Evolutionary conservation across 352 stramenopile species (phyloP).

Genomic region (Labyrinthula sp.): DNA sequence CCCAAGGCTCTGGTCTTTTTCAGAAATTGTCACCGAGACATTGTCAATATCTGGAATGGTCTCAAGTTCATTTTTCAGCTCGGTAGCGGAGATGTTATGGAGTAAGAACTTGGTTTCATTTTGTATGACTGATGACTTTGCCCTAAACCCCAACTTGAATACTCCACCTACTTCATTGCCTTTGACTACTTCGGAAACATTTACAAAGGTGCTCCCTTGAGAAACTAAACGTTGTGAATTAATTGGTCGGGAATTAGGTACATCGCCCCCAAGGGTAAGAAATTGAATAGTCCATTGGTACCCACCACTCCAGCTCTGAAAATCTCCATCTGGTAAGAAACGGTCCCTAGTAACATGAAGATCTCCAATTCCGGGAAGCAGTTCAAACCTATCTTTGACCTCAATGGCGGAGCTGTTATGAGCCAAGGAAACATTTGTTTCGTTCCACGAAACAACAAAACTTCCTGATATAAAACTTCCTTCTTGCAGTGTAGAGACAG

Average conservation of each 20-base stretch:
- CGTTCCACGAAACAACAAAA: constrained; percentile 16
- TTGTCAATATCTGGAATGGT: constrained; percentile 47
- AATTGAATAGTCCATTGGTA: constrained; percentile 26
- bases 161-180: constrained; percentile 16
- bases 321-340: not conserved
- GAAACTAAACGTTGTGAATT: too few relatives aligned
- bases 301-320: constrained; percentile 25
- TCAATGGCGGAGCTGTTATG: not conserved
- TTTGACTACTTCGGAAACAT: not conserved
- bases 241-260: constrained; percentile 2
- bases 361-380: constrained; percentile 2
- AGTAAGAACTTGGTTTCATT: constrained; percentile 43
- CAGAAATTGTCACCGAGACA: constrained; percentile 42
- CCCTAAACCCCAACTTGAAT: constrained; percentile 20
- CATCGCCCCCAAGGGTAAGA: not conserved
- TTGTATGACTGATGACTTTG: not conserved
- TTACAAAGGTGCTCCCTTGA: not conserved
- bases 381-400: not conserved
- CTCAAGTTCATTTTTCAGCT: constrained; percentile 53
- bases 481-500: not conserved
- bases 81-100: constrained; percentile 39
- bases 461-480: constrained; percentile 19
- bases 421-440: not conserved
- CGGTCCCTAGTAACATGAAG: constrained; percentile 5
- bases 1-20: too few relatives aligned